phyloP scores from a whole-genome alignment of 1,284 basidiomycete genomes.

The Ustilago bromivora region DNA sequence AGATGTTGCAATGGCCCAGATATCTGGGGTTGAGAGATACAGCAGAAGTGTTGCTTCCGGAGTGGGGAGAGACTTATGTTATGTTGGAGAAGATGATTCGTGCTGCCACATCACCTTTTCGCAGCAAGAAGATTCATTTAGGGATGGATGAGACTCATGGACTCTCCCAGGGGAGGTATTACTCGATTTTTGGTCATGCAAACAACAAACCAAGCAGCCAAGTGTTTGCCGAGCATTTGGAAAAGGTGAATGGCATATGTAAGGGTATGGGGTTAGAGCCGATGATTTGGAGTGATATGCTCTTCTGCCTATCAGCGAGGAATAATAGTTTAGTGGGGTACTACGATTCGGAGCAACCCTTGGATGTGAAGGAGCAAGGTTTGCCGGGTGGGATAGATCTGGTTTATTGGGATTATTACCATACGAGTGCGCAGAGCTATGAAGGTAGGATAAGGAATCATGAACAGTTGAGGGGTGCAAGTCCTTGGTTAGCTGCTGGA shows the following conservation, averaged over 20 bases:
- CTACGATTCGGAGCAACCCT: conserved; percentile 58
- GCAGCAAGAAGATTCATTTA: conserved; percentile 65
- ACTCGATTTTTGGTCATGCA: conserved; percentile 64
- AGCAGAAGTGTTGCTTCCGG: conserved; percentile 69
- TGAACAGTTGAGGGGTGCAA: conserved; percentile 62
- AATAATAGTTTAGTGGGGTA: conserved; percentile 70
- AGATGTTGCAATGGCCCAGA: conserved; percentile 71
- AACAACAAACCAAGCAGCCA: conserved; percentile 66
- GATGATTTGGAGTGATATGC: conserved; percentile 70
- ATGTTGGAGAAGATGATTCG: conserved; percentile 68
- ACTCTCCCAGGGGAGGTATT: conserved; percentile 69
- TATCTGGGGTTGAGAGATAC: conserved; percentile 69
- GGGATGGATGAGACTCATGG: conserved; percentile 68
- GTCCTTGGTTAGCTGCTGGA: conserved; percentile 69
- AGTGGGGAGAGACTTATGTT: conserved; percentile 65
- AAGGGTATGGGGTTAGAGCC: conserved; percentile 56
- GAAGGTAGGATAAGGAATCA: conserved; percentile 68
- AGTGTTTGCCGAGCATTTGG: conserved; percentile 60
- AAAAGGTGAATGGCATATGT: conserved; percentile 68
- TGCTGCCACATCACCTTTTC: conserved; percentile 64
- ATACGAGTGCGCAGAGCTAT: conserved; percentile 65
- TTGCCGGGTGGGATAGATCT: conserved; percentile 66
- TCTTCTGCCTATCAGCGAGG: conserved; percentile 70
- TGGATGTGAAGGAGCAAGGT: conserved; percentile 47
- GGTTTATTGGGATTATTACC: conserved; percentile 68